Evolutionary conservation across 2,329 filamentous ascomycete genomes (phyloP).

Genomic region (Fusarium sp.): DNA sequence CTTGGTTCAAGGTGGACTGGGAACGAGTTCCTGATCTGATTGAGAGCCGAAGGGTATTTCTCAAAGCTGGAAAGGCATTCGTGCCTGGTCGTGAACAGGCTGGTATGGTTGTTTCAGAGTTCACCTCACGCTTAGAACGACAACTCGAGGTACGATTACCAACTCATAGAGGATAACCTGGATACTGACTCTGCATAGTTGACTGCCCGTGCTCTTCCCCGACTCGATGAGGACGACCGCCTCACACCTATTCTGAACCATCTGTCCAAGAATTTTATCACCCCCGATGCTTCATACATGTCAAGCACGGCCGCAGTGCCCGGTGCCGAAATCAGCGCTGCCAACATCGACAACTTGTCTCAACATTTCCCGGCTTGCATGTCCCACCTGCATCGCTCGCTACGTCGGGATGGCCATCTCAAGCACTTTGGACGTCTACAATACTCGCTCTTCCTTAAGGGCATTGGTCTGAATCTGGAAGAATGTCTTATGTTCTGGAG

Average conservation of each 20-base stretch:
- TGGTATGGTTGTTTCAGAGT: slow-evolving; percentile 91
- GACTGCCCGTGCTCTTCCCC: slow-evolving; percentile 89
- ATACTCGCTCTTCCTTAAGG: slow-evolving; percentile 96
- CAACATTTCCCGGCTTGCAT: slow-evolving; percentile 93
- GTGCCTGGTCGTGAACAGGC: slow-evolving; percentile 89
- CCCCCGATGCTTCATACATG: slow-evolving; percentile 85
- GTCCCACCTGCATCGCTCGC: slow-evolving; percentile 86
- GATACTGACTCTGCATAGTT: slow-evolving; percentile 62
- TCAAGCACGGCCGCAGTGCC: slow-evolving; percentile 71
- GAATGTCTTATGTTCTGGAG: slow-evolving; percentile 95
- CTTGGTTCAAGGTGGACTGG: slow-evolving; percentile 98
- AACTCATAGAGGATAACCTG: not conserved
- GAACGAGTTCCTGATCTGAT: slow-evolving; percentile 91
- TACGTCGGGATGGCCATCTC: slow-evolving; percentile 89
- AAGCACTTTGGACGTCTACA: slow-evolving; percentile 95
- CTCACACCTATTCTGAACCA: slow-evolving; percentile 77
- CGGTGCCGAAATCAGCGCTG: slow-evolving; percentile 80
- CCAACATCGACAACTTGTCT: slow-evolving; percentile 82
- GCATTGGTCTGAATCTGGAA: slow-evolving; percentile 90
- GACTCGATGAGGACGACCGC: slow-evolving; percentile 95
- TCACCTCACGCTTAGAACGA: slow-evolving; percentile 80
- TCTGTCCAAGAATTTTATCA: slow-evolving; percentile 95
- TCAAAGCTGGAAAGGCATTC: slow-evolving; percentile 87
- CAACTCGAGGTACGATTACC: slow-evolving; percentile 76
- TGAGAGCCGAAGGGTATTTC: slow-evolving; percentile 79